Conservation (phyloP, 345 rosid species). For the Noccaea bulbosa region DNA sequence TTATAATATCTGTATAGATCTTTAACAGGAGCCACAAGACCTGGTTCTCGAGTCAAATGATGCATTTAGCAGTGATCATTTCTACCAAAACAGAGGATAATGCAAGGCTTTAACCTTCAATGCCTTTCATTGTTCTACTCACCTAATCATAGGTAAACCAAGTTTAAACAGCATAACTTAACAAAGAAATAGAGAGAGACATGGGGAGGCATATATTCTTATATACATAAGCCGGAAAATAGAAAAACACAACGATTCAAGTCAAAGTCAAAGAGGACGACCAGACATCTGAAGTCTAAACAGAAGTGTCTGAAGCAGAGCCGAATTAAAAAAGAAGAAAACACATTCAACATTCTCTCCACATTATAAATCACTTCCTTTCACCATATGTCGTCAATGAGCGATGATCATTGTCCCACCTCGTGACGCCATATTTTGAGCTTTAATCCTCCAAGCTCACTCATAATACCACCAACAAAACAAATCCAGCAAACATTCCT, state of each 20-base stretch:
- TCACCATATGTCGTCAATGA: conserved; percentile 21
- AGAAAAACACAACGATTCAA: conserved; percentile 21
- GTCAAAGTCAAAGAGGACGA: conserved; percentile 4
- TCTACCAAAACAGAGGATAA: neutral
- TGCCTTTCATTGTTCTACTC: conserved; percentile 1
- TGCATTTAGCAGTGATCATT: neutral
- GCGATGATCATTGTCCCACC: conserved; percentile 24
- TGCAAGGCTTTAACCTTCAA: neutral
- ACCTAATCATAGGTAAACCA: neutral
- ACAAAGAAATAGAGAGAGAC: neutral
- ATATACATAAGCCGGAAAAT: conserved; percentile 28
- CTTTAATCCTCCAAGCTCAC: conserved; percentile 17
- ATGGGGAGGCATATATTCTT: neutral
- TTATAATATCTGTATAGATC: neutral
- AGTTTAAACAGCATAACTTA: neutral
- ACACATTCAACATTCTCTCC: neutral
- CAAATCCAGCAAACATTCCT: conserved; percentile 25
- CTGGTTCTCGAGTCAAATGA: too few species aligned
- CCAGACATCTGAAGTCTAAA: neutral
- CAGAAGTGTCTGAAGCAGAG: conserved; percentile 25
- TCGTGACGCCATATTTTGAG: conserved; percentile 12
- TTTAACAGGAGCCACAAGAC: too few species aligned
- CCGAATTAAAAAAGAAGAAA: neutral
- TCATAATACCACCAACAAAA: conserved; percentile 6
- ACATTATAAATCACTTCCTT: conserved; percentile 23